Evolutionary conservation across 2,329 filamentous ascomycete genomes (phyloP), one percentile per base, ranked within the genome.

Genomic region (Apiospora sp.): DNA sequence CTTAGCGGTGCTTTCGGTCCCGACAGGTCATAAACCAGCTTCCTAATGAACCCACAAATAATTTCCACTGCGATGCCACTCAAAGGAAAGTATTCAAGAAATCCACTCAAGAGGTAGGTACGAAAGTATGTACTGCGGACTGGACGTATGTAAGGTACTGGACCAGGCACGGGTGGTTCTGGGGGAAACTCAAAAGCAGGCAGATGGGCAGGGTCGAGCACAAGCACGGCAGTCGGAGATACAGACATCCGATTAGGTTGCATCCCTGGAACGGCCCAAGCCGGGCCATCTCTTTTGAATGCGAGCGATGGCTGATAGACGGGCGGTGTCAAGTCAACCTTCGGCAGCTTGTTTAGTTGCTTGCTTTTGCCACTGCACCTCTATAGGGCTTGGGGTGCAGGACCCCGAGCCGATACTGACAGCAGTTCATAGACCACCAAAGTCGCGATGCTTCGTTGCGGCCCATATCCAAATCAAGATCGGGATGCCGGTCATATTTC

Each of bases 61-160:
- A 61, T 61, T 61, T 61, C 51, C 51, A 61, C 54, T 34, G 30
- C 16, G 54, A 61, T 37, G 54, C 54, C 54, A 37, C 54, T 37
- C 30, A 13, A 61, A 61, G 37, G 54, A 61, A 61, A 61, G 30
- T 30, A 61, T 22, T 16, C 54, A 22, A 61, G 14, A 61, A 37
- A 61, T 61, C 54, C 54, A 61, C 54, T 12, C 30, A 30, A 61
- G 27, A 41, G 10, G 37, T 30, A 30, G 27, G 27, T 30, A 4
- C 27, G 27, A 30, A 41, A 41, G 37, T 41, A 10, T 8, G 5
- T 8, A 41, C 37, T 41, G 8, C 8, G 37, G 37, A 41, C 37
- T 8, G 37, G 10, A 41, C 22, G 19, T 44, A 44, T 44, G 13
- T 44, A 44, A 13, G 49, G n/a, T 27, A 54, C 49, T 27, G 49